These are phyloP conservation scores for Diaporthe sp. DNA, from an alignment of 2,329 filamentous ascomycete species.

Conservation along the genomic window DNA sequence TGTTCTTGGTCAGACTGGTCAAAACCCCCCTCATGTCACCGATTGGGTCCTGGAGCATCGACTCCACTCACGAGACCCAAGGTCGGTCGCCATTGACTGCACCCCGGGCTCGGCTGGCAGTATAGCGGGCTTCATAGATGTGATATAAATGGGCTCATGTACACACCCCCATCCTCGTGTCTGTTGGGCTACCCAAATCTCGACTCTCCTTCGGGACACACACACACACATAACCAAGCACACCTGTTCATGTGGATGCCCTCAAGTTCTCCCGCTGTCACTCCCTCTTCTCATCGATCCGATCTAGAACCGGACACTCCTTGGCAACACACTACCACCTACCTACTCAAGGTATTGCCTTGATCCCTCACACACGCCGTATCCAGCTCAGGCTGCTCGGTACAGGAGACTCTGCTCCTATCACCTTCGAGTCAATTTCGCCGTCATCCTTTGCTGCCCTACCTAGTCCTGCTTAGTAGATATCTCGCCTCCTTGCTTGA, in stretches of 20 bases:
- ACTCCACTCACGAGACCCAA: conserved; percentile 39
- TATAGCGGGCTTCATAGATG: conserved; percentile 27
- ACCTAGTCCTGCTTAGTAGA: conserved; percentile 14
- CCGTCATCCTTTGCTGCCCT: conserved; percentile 27
- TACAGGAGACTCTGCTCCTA: conserved; percentile 32
- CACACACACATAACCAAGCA: conserved; percentile 2
- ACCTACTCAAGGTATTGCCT: conserved; percentile 40
- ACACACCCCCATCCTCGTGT: conserved; percentile 19
- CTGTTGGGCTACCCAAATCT: conserved; percentile 23
- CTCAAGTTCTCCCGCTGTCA: conserved; percentile 12
- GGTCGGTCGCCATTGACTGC: conserved; percentile 37
- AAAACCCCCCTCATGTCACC: conserved; percentile 27
- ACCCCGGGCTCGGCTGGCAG: conserved; percentile 26
- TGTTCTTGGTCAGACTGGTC: conserved; percentile 8
- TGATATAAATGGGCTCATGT: conserved; percentile 36
- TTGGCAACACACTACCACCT: conserved; percentile 39
- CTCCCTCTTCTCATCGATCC: conserved; percentile 23
- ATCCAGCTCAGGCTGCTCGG: conserved; percentile 32
- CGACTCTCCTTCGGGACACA: neutral
- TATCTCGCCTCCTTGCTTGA: conserved; percentile 15
- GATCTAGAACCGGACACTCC: conserved; percentile 31
- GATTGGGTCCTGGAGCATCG: conserved; percentile 30
- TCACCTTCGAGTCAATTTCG: conserved; percentile 15
- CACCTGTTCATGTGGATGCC: conserved; percentile 16
- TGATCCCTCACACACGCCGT: conserved; percentile 7